These are phyloP conservation scores for Medicago arabica DNA, from an alignment of 306 rosid genomes.

Conservation along the genomic window DNA sequence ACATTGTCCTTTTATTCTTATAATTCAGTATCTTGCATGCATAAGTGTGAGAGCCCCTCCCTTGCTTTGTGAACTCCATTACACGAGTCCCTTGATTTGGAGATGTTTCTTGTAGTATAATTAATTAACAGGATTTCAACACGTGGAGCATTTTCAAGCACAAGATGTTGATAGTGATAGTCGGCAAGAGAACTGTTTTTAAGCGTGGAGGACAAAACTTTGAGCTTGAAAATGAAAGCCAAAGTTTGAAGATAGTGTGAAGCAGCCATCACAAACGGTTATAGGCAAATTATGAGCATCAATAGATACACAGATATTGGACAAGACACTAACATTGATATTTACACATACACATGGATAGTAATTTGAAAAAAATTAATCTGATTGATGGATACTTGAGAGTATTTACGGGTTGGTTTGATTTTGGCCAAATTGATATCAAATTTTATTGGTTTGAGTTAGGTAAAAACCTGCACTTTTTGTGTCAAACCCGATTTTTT, in stretches of 20 bases:
- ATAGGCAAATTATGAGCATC: not conserved
- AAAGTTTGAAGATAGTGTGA: not conserved
- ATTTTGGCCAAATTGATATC: no score
- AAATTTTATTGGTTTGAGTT: no score
- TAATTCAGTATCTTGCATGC: conserved; percentile 12
- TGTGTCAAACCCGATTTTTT: no score
- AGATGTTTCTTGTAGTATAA: conserved; percentile 10
- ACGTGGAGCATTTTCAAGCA: conserved; percentile 31
- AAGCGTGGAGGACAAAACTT: conserved; percentile 37
- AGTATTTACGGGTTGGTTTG: no score
- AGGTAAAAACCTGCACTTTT: no score
- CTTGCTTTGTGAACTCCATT: not conserved
- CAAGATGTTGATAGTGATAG: conserved; percentile 22
- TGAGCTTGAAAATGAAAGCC: conserved; percentile 44
- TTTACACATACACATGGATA: no score
- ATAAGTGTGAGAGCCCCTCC: conserved; percentile 28
- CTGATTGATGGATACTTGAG: no score
- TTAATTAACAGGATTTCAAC: not conserved
- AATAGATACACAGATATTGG: no score
- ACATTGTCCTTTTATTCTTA: conserved; percentile 41
- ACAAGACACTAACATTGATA: no score
- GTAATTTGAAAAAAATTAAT: no score
- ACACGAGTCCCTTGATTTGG: not conserved
- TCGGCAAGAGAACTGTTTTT: conserved; percentile 46
- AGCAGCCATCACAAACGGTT: not conserved